Conservation (phyloP, 352 stramenopile species). For the Phytophthora colocasiae region DNA sequence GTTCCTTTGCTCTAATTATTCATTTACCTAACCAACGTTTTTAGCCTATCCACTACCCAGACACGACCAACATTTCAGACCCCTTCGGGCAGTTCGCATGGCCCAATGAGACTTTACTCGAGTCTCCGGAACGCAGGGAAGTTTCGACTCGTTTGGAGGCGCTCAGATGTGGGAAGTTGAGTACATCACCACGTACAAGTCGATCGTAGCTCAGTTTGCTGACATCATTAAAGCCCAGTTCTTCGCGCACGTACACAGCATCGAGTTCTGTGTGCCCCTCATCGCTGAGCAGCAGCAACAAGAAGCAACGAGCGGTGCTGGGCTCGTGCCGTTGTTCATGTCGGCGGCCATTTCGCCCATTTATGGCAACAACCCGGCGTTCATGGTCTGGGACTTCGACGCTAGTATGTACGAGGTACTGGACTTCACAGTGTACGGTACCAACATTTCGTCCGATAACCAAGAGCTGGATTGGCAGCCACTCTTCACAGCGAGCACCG, state of each 20-base stretch:
- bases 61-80: slow-evolving; percentile 69
- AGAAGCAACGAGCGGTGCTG: slow-evolving; percentile 16
- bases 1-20: too few species aligned
- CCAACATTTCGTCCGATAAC: slow-evolving; percentile 55
- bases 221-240: slow-evolving; percentile 84
- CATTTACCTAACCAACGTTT: slow-evolving; percentile 5
- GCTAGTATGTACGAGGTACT: slow-evolving; percentile 70
- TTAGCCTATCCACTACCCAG: slow-evolving; percentile 66
- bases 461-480: slow-evolving; percentile 49
- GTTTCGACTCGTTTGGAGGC: slow-evolving; percentile 87
- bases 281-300: slow-evolving; percentile 22
- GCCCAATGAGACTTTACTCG: slow-evolving; percentile 72
- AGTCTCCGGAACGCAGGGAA: slow-evolving; percentile 46
- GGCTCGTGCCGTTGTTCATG: slow-evolving; percentile 80
- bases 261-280: slow-evolving; percentile 86
- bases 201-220: slow-evolving; percentile 63
- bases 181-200: slow-evolving; percentile 85
- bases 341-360: slow-evolving; percentile 84
- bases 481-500: slow-evolving; percentile 54
- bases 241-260: slow-evolving; percentile 92
- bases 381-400: slow-evolving; percentile 84
- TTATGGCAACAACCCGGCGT: slow-evolving; percentile 91
- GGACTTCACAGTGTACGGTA: slow-evolving; percentile 79
- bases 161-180: slow-evolving; percentile 81
- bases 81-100: slow-evolving; percentile 92